Percentiles rank a stretch among this genome's conserved stretches.
Conservation (phyloP, 371 early-diverging fungal genomes). For the Rhizopus sp. region DNA sequence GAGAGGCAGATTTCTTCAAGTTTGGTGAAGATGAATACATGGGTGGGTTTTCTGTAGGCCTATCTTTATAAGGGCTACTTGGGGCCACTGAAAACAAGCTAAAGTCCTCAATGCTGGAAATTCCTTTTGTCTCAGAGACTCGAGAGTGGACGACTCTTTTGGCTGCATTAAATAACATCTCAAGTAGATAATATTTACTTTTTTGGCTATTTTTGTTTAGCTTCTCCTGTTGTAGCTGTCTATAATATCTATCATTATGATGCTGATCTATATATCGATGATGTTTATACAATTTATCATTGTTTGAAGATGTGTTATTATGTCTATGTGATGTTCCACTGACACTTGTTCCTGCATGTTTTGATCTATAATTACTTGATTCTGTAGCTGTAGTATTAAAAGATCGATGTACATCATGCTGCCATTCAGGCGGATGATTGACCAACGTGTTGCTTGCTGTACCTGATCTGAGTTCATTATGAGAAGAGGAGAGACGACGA, state of each 20-base stretch:
- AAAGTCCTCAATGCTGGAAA: conserved; percentile 13
- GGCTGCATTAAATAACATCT: conserved; percentile 28
- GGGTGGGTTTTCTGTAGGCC: not conserved
- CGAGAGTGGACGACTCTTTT: conserved; percentile 39
- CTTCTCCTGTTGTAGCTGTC: conserved; percentile 5
- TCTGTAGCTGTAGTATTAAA: conserved; percentile 6
- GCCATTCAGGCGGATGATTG: conserved; percentile 16
- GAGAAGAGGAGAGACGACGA: conserved; percentile 15
- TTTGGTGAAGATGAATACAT: not conserved
- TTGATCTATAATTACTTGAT: conserved; percentile 2
- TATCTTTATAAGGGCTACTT: not conserved
- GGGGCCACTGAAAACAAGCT: conserved; percentile 2
- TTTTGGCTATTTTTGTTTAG: conserved; percentile 1
- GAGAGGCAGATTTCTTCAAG: not conserved
- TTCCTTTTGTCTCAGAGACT: conserved; percentile 28
- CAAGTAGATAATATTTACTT: conserved; percentile 19
- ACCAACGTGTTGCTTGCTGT: not conserved
- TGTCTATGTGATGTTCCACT: conserved; percentile 32
- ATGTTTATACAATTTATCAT: not conserved
- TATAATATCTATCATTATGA: conserved; percentile 1
- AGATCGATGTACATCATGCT: conserved; percentile 18
- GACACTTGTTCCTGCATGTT: conserved; percentile 13
- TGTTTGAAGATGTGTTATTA: conserved; percentile 16
- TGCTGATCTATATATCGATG: conserved; percentile 23
- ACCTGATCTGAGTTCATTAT: conserved; percentile 18